phyloP scores from a whole-genome alignment of 805 yeast species.

The Blastobotrys parvus region DNA sequence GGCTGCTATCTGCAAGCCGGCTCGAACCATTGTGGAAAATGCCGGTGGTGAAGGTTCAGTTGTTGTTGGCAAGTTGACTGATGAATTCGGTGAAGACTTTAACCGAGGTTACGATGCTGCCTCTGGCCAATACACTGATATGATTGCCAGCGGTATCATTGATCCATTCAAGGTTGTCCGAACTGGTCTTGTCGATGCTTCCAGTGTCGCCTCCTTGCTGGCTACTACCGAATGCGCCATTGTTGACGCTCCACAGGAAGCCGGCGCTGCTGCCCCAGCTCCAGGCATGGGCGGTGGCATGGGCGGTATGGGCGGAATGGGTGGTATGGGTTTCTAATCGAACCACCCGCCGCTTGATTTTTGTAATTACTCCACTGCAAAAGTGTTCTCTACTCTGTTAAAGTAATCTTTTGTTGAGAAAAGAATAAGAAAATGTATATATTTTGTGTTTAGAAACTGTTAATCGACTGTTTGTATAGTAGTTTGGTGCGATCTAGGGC shows the following conservation, averaged over 20 bases:
- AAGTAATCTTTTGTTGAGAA: no score
- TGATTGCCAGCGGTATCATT: slow-evolving; percentile 94
- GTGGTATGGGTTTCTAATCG: slow-evolving; percentile 27
- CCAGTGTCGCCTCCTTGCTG: slow-evolving; percentile 93
- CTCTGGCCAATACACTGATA: slow-evolving; percentile 88
- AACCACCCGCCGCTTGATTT: no score
- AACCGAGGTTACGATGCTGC: slow-evolving; percentile 87
- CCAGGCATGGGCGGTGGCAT: slow-evolving; percentile 43
- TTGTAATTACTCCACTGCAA: no score
- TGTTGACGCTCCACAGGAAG: slow-evolving; percentile 84
- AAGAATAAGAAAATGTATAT: no score
- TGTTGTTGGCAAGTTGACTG: slow-evolving; percentile 77
- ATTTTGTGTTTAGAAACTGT: no score
- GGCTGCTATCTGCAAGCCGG: slow-evolving; percentile 91
- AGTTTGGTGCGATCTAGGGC: no score
- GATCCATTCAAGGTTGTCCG: slow-evolving; percentile 98
- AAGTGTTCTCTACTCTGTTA: no score
- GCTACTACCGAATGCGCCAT: slow-evolving; percentile 99
- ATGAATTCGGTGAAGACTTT: slow-evolving; percentile 57
- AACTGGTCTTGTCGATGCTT: slow-evolving; percentile 90
- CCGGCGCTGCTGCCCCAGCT: slow-evolving; percentile 47
- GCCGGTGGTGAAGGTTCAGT: slow-evolving; percentile 98
- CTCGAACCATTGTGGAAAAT: slow-evolving; percentile 88
- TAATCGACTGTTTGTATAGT: no score
- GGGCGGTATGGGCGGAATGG: slow-evolving; percentile 35